Conservation (phyloP, 768 basidiomycete genomes). For the Collybia mongolica region DNA sequence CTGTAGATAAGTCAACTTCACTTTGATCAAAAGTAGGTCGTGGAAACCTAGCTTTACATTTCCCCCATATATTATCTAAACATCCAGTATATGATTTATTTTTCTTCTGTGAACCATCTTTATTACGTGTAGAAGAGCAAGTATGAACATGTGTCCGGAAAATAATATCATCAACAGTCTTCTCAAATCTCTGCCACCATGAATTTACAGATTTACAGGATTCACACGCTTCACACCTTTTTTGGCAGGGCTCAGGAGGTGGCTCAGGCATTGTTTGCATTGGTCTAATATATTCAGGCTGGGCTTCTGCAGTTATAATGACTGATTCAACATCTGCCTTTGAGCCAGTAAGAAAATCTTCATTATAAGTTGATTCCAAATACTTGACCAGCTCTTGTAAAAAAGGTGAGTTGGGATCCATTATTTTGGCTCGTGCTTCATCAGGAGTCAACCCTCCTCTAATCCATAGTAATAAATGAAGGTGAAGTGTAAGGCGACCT, state of each 20-base stretch:
- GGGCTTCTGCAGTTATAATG: too few species aligned
- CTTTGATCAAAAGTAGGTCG: slow-evolving; percentile 17
- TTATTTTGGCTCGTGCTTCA: neutral
- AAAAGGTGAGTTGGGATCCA: slow-evolving; percentile 5
- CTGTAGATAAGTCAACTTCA: slow-evolving; percentile 23
- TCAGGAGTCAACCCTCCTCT: slow-evolving; percentile 6
- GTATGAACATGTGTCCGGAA: slow-evolving; percentile 26
- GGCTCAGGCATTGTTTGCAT: slow-evolving; percentile 19
- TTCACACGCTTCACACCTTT: slow-evolving; percentile 15
- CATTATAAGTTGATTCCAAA: slow-evolving; percentile 2
- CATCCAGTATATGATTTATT: slow-evolving; percentile 17
- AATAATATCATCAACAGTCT: slow-evolving; percentile 27
- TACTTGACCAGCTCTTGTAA: slow-evolving; percentile 1
- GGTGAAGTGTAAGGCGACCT: slow-evolving; percentile 25
- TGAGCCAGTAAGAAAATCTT: slow-evolving; percentile 2
- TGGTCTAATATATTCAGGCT: slow-evolving; percentile 7
- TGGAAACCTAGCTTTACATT: slow-evolving; percentile 37
- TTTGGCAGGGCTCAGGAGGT: slow-evolving; percentile 12
- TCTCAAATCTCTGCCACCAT: slow-evolving; percentile 14
- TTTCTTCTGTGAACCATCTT: slow-evolving; percentile 10
- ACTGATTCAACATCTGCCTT: neutral
- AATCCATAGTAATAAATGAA: slow-evolving; percentile 28
- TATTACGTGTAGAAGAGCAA: slow-evolving; percentile 13
- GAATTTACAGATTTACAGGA: slow-evolving; percentile 11
- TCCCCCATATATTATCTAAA: slow-evolving; percentile 21